Percentiles rank a stretch among this genome's conserved stretches.
Evolutionary conservation across 176 grass and related monocot genomes (phyloP).

Genomic region (Avena atlantica): DNA sequence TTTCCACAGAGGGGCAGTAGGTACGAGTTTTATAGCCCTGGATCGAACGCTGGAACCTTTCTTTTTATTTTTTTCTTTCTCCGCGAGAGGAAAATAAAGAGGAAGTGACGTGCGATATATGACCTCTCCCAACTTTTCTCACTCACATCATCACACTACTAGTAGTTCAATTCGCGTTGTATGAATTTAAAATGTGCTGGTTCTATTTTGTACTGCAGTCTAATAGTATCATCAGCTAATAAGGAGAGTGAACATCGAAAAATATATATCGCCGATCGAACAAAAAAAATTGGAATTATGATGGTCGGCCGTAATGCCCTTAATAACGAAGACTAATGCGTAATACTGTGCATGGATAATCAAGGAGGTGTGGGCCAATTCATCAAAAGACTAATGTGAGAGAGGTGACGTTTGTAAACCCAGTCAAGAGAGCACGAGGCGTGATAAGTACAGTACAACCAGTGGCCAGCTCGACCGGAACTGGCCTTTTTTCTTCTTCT

Average conservation of each 20-base stretch:
- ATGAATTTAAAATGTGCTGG: neutral
- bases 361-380: neutral
- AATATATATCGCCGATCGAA: neutral
- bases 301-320: neutral
- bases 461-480: neutral
- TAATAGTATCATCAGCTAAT: neutral
- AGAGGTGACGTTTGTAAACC: neutral
- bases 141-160: neutral
- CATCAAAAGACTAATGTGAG: neutral
- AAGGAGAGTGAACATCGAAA: neutral
- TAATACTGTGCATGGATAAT: neutral
- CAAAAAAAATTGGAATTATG: neutral
- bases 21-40: constrained; percentile 53
- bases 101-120: neutral
- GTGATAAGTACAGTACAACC: neutral
- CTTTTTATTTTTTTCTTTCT: neutral
- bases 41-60: neutral
- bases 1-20: constrained; percentile 43
- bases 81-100: neutral
- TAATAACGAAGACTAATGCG: neutral
- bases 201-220: neutral
- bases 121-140: neutral
- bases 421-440: neutral
- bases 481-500: neutral
- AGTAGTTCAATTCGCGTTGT: neutral